Conservation (phyloP, 352 stramenopile species). For the Blastocystis sp. region DNA sequence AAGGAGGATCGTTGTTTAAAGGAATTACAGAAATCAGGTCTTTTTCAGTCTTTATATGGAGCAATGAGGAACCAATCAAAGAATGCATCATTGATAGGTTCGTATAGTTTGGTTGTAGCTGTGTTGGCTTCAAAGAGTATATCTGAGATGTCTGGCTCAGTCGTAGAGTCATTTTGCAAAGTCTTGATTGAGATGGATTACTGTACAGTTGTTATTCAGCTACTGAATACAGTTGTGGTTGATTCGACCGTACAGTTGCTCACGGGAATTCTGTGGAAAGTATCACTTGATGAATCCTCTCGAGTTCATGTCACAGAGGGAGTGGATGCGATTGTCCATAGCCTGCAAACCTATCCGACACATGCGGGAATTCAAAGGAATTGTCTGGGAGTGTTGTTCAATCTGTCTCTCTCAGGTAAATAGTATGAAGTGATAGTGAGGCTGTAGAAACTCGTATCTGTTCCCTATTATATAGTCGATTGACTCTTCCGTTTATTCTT, state of each 20-base stretch:
- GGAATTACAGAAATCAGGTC: not conserved
- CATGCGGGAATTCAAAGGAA: conserved; percentile 13
- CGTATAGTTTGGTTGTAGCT: not conserved
- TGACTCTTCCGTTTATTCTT: not conserved
- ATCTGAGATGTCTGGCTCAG: not conserved
- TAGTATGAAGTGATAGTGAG: not conserved
- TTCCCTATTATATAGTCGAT: not conserved
- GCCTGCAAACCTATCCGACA: conserved; percentile 2
- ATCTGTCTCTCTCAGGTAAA: not conserved
- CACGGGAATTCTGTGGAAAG: conserved; percentile 55
- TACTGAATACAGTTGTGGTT: not conserved
- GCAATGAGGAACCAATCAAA: not conserved
- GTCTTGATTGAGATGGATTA: not conserved
- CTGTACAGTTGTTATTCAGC: not conserved
- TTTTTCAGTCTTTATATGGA: not conserved
- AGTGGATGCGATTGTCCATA: not conserved
- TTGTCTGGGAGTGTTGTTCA: not conserved
- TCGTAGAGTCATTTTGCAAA: not conserved
- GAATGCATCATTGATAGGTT: not conserved
- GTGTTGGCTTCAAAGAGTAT: not conserved
- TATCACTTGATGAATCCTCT: not conserved
- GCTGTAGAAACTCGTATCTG: not conserved
- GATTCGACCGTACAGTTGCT: not conserved
- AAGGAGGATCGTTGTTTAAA: not conserved
- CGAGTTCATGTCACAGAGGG: not conserved